A percentile compares a stretch with the other conserved stretches of the same genome.
These are phyloP conservation scores for Cryphonectria parasitica DNA, from an alignment of 2,329 filamentous ascomycete species.

Conservation along the genomic window DNA sequence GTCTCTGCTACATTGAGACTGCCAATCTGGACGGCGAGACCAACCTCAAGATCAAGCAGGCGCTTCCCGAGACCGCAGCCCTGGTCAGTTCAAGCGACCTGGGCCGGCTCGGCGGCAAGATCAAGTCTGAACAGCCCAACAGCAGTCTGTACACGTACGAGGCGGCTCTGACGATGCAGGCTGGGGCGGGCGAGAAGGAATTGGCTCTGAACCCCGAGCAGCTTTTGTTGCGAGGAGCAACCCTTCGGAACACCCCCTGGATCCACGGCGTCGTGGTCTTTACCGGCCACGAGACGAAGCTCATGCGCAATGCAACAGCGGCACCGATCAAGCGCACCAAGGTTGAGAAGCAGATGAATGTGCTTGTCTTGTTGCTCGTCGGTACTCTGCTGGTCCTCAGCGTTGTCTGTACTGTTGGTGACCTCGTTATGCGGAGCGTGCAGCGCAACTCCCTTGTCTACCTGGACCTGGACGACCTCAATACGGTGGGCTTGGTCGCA, in stretches of 20 bases:
- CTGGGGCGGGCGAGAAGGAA: constrained; percentile 91
- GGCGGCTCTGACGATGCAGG: constrained; percentile 88
- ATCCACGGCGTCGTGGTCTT: constrained; percentile 96
- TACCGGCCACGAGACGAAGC: constrained; percentile 95
- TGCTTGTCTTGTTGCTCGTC: constrained; percentile 88
- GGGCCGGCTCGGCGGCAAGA: constrained; percentile 79
- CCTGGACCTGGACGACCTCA: constrained; percentile 67
- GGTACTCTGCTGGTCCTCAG: constrained; percentile 82
- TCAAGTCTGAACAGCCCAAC: constrained; percentile 96
- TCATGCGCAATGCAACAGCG: constrained; percentile 98
- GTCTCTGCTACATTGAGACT: constrained; percentile 97
- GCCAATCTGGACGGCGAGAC: constrained; percentile 98
- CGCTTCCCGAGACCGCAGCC: constrained; percentile 85
- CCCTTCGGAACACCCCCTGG: constrained; percentile 94
- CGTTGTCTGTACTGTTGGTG: constrained; percentile 87
- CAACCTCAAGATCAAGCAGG: constrained; percentile 98
- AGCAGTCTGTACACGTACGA: constrained; percentile 99
- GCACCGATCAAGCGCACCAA: constrained; percentile 97
- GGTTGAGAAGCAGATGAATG: constrained; percentile 91
- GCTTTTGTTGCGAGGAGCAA: constrained; percentile 88
- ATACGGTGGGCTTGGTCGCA: constrained; percentile 58
- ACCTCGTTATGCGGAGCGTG: constrained; percentile 76
- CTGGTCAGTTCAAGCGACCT: constrained; percentile 87
- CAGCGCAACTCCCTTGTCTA: constrained; percentile 69
- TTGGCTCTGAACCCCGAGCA: constrained; percentile 89